phyloP scores from a whole-genome alignment of 352 stramenopile genomes.

The Phytophthora megakarya region DNA sequence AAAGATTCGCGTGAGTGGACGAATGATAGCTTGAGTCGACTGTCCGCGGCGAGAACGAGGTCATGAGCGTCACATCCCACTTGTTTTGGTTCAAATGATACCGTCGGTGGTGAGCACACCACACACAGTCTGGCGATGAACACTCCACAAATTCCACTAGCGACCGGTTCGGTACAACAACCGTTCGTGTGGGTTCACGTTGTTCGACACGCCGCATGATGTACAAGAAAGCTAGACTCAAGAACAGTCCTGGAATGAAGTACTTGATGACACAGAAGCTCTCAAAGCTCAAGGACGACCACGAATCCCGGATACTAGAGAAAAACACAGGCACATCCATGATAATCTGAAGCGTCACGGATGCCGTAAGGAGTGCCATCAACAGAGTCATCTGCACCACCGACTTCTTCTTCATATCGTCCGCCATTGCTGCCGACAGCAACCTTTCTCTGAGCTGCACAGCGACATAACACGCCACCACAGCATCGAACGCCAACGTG shows the following conservation, averaged over 20 bases:
- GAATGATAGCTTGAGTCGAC: conserved; percentile 65
- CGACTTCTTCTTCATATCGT: conserved; percentile 80
- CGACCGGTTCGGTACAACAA: conserved; percentile 53
- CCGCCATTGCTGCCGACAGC: conserved; percentile 64
- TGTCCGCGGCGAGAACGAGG: conserved; percentile 56
- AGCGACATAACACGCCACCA: conserved; percentile 51
- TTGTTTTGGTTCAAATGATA: conserved; percentile 66
- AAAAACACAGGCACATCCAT: conserved; percentile 60
- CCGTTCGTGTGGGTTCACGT: conserved; percentile 52
- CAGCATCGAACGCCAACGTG: conserved; percentile 49
- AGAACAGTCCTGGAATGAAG: conserved; percentile 51
- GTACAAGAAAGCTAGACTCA: conserved; percentile 69
- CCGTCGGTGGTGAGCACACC: conserved; percentile 72
- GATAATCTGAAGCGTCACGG: conserved; percentile 50
- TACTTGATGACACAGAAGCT: conserved; percentile 59
- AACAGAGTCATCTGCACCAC: conserved; percentile 73
- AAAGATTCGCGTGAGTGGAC: conserved; percentile 47
- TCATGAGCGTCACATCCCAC: conserved; percentile 65
- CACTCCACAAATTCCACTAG: conserved; percentile 81
- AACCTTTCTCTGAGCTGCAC: conserved; percentile 51
- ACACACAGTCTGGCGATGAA: conserved; percentile 65
- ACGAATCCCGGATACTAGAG: conserved; percentile 31
- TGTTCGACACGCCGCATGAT: conserved; percentile 79
- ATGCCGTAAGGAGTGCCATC: conserved; percentile 46
- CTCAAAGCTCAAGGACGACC: conserved; percentile 38